Evolutionary conservation across 1,284 basidiomycete species (phyloP), one percentile per base, ranked within the genome.

Genomic region (Puccinia triticina): DNA sequence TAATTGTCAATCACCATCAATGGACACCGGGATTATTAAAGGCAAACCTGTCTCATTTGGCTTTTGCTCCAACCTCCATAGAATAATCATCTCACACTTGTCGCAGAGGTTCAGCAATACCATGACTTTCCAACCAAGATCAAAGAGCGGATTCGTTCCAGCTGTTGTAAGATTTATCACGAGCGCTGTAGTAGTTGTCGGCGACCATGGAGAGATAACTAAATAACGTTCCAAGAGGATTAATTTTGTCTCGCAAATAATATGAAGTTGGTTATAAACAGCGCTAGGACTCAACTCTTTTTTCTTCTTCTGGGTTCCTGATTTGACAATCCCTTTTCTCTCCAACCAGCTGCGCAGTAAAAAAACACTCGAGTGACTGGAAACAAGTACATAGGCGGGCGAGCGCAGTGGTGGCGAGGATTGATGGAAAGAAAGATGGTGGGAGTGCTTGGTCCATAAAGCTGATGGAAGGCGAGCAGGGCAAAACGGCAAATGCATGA

Each of bases 51-150:
- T 64, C 72, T 55, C 79, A 82, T 82, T 40, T 75, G 40, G 26
- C 79, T 91, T 85, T 96, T 94, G 74, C 90, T 89, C 94, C 94
- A 97, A 0, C 91, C 89, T 37, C 87, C 87, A 89, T n/a, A 91
- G 93, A 78, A 92, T 84, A 83, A 40, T 83, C 77, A 21, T 84
- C 71, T n/a, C 84, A 83, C 37, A 80, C 83, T 61, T 83, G 67
- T 40, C 81, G 83, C 50, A 64, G 71, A 5, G 85, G 83, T 83
- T 85, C 85, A 84, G 85, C 61, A 23, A 86, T 37, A 1, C 85
- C 85, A 23, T 85, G 83, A 43, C 78, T 83, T 76, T 85, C 84
- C 77, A 85, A 83, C 85, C 85, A 85, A 32, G 84, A 83, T 32
- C 84, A 74, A 32, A 85, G 46, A 26, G 61, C 29, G 11, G 59